Conservation (phyloP, 768 basidiomycete species). For the Chiua virens region DNA sequence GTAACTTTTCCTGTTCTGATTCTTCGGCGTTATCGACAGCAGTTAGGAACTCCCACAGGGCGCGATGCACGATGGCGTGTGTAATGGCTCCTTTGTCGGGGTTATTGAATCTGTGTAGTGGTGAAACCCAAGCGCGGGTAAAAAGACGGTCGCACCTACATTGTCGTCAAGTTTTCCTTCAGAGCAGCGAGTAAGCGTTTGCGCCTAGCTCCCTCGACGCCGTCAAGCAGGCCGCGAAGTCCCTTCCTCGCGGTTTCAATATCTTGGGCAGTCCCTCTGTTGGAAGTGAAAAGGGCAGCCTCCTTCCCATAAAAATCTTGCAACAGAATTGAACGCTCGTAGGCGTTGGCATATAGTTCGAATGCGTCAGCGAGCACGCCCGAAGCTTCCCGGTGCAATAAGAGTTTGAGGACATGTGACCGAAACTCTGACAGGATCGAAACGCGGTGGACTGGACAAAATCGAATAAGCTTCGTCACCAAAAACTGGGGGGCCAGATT, state of each 20-base stretch:
- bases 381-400: constrained; percentile 84
- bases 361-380: constrained; percentile 84
- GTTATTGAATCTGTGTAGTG: constrained; percentile 74
- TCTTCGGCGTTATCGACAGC: constrained; percentile 57
- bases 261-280: constrained; percentile 55
- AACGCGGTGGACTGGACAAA: constrained; percentile 70
- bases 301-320: constrained; percentile 93
- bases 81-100: constrained; percentile 87
- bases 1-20: constrained; percentile 68
- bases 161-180: constrained; percentile 70
- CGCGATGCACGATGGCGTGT: constrained; percentile 86
- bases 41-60: constrained; percentile 80
- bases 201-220: constrained; percentile 59
- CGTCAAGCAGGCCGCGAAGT: constrained; percentile 65
- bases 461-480: constrained; percentile 74
- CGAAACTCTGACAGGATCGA: constrained; percentile 81
- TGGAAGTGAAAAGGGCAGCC: constrained; percentile 64
- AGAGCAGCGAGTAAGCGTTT: constrained; percentile 66
- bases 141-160: constrained; percentile 49
- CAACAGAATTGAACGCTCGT: constrained; percentile 77
- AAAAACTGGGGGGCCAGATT: constrained; percentile 56
- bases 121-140: not conserved
- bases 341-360: constrained; percentile 83
- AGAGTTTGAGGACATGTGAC: constrained; percentile 67
- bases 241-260: constrained; percentile 67